Evolutionary conservation across 805 yeast species (phyloP).

Genomic region (Wickerhamomyces subpelliculosus): DNA sequence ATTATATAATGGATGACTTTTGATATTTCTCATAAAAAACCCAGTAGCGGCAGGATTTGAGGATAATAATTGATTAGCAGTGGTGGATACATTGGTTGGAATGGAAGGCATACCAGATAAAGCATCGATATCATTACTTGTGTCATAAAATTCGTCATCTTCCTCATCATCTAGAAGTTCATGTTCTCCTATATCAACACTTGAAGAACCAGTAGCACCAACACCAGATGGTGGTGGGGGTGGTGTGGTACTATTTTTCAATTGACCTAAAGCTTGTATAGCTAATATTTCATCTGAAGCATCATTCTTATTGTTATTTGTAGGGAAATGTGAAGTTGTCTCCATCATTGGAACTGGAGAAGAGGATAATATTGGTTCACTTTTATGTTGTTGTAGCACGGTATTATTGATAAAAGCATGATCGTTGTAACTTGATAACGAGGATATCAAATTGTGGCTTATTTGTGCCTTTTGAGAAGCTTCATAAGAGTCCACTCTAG

Average conservation of each 20-base stretch:
- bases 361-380: background rate
- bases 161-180: constrained; percentile 13
- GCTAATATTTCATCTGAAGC: constrained; percentile 14
- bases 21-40: background rate
- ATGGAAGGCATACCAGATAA: background rate
- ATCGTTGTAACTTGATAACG: no score
- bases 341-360: background rate
- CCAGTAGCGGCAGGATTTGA: background rate
- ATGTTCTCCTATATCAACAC: background rate
- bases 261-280: constrained; percentile 18
- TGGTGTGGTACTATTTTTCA: constrained; percentile 16
- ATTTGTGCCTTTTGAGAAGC: no score
- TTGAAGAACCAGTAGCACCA: no score
- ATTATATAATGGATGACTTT: constrained; percentile 3
- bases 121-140: constrained; percentile 10
- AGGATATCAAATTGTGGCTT: no score
- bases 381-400: no score
- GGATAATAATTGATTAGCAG: no score
- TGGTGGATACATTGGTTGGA: background rate
- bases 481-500: no score
- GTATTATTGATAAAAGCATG: no score
- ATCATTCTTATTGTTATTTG: background rate
- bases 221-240: constrained; percentile 1
- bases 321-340: no score
- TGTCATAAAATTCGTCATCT: constrained; percentile 40